phyloP scores from a whole-genome alignment of 1,284 basidiomycete species.

The Leccinum pachyderme region DNA sequence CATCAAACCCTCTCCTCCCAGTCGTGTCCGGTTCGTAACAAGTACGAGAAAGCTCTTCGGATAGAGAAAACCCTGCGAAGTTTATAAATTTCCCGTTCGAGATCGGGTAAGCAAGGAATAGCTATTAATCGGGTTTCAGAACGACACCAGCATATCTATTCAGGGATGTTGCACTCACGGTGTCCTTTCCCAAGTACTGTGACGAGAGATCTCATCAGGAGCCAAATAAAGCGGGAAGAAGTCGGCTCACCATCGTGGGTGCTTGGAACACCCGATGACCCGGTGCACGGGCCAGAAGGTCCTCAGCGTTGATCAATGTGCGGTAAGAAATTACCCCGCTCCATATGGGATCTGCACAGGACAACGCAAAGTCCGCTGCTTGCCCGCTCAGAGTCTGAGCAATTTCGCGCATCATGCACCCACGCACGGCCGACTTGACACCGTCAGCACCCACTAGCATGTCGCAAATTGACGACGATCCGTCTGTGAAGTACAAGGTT shows the following conservation, averaged over 20 bases:
- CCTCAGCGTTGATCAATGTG: constrained; percentile 37
- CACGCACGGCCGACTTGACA: constrained; percentile 48
- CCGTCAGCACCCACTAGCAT: constrained; percentile 53
- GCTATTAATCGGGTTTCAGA: neutral
- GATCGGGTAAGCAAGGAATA: constrained; percentile 28
- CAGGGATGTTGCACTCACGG: neutral
- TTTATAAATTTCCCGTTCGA: constrained; percentile 32
- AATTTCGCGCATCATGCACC: constrained; percentile 37
- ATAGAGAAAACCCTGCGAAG: constrained; percentile 32
- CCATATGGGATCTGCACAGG: constrained; percentile 40
- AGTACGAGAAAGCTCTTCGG: constrained; percentile 27
- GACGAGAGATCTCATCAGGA: neutral
- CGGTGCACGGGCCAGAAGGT: constrained; percentile 34
- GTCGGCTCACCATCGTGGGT: constrained; percentile 13
- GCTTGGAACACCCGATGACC: constrained; percentile 34
- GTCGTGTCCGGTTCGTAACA: constrained; percentile 21
- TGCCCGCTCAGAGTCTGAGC: constrained; percentile 14
- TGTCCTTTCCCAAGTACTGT: neutral
- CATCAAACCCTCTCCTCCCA: constrained; percentile 21
- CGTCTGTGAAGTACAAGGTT: constrained; percentile 44
- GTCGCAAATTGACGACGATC: constrained; percentile 42
- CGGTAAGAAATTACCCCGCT: constrained; percentile 43
- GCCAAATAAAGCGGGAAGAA: neutral
- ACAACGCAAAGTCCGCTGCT: constrained; percentile 16
- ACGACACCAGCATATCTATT: neutral